Base-by-base conservation (phyloP, 331 rosid species). In the Quercus phellos region DNA sequence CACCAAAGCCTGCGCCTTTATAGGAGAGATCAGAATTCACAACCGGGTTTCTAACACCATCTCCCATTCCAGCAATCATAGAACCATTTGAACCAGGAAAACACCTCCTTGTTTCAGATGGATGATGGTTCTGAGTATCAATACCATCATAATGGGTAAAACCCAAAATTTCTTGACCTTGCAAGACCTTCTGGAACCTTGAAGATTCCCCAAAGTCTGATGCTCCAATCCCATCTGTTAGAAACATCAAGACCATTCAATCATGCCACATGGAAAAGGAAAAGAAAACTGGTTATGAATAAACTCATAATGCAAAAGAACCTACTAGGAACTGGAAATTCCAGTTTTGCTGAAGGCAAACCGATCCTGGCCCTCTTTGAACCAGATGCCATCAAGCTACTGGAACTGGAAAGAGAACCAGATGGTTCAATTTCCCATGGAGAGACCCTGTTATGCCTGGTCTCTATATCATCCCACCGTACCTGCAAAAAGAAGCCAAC, bases 101-200 rank as follows among this genome's bases (percentile, higher is more conserved):
- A 76, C 88, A 75, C 77, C 95, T 88, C 89, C 94, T 86, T 38
- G 87, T 76, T 77, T 90, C 94, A 14, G 86, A 84, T 67, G 91
- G 87, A 66, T 77, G 84, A 53, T 77, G 91, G 83, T 80, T 85
- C 68, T 58, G 87, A 82, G 81, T 77, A 74, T 85, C 86, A 22
- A 85, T 70, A 42, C 91, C 88, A 74, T 93, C 88, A 51, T 72
- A 83, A 60, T 86, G 91, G 74, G 88, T 80, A 80, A 81, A 87
- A 82, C 94, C 89, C 51, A 82, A 84, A 87, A 95, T 91, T 95
- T 95, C 99, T 95, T 95, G 99, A 95, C 99, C 99, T 95, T 95
- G 99, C 99, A 95, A 95, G 99, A 95, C 99, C 99, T 93, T 91
- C 87, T 83, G 99, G 94, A 95, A 95, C 83, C 97, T 89, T 54